Evolutionary conservation across 164 flowering plant species (phyloP), one percentile per base, ranked within the genome.

Genomic region (Dillenia suffruticosa): DNA sequence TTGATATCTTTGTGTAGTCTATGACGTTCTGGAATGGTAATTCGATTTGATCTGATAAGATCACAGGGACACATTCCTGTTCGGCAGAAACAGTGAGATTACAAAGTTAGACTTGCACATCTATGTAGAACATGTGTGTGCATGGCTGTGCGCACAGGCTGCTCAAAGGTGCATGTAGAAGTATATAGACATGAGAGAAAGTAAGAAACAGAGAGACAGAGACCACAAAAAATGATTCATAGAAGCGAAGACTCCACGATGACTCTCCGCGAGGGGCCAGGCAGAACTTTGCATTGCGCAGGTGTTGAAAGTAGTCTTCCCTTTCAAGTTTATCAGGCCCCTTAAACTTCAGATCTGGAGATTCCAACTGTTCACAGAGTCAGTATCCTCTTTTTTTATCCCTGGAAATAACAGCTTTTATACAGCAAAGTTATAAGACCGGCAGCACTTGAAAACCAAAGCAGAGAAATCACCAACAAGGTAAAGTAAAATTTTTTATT

Each of bases 181-280:
- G 15, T 51, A 44, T 15, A 26, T 19, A 49, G 14, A 51, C 54
- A 12, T 13, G 32, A 45, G 40, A 58, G 54, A 61, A 76, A 70
- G 76, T 59, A 70, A 57, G 61, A 46, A 61, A 76, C 72, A 61
- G 73, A 69, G 75, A 74, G 80, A 81, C 73, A 77, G 57, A 64
- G 49, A 92, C 93, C 97, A 91, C 97, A 78, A 91, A 94, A 63
- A 70, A 94, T 5, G 99, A 83, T 73, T 94, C 99, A 13, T 82
- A 91, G 61, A 89, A 89, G 46, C 99, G 93, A 67, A 91, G 96
- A 8, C 97, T 89, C 99, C 99, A 91, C 8, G 99, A 94, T 40
- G 99, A 94, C 61, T 88, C 95, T n/a, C 99, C 99, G 45, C 99
- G 96, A 40, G 99, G 99, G 59, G 93, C 91, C 43, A 94, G 82